Evolutionary conservation across 2,329 filamentous ascomycete species (phyloP).

Genomic region (Capronia americana): DNA sequence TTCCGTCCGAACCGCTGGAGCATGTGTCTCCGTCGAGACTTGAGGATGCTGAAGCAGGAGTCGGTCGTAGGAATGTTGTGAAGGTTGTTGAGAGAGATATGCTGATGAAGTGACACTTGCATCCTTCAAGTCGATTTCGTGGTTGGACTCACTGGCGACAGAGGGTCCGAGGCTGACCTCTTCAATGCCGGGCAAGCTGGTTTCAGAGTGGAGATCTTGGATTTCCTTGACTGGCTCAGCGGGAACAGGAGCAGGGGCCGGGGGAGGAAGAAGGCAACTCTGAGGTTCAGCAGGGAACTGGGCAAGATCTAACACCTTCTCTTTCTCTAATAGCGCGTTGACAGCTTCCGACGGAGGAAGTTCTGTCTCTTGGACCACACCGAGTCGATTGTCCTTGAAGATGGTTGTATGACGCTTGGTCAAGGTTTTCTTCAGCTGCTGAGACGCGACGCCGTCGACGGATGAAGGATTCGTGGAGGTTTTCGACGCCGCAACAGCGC

Average conservation of each 20-base stretch:
- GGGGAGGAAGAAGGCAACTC: conserved; percentile 23
- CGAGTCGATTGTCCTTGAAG: conserved; percentile 58
- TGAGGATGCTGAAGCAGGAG: conserved; percentile 2
- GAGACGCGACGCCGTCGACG: conserved; percentile 32
- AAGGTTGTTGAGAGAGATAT: conserved; percentile 15
- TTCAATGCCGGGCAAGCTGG: conserved; percentile 37
- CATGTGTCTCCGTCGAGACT: conserved; percentile 8
- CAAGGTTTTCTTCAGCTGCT: conserved; percentile 53
- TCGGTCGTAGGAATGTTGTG: conserved; percentile 12
- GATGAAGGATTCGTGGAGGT: conserved; percentile 43
- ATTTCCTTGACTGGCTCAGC: conserved; percentile 40
- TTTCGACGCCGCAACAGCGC: conserved; percentile 29
- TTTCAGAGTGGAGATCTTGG: conserved; percentile 31
- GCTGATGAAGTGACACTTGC: conserved; percentile 20
- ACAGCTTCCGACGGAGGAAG: conserved; percentile 28
- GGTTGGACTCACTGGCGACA: conserved; percentile 27
- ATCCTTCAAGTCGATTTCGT: conserved; percentile 22
- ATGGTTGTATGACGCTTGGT: conserved; percentile 61
- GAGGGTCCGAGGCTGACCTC: conserved; percentile 33
- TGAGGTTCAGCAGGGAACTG: conserved; percentile 41
- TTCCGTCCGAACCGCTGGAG: conserved; percentile 17
- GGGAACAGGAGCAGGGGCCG: conserved; percentile 26
- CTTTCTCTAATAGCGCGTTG: conserved; percentile 6
- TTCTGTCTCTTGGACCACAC: conserved; percentile 42
- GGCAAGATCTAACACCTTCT: conserved; percentile 6